A percentile compares a stretch with the other conserved stretches of the same genome.
phyloP scores from a whole-genome alignment of 2,329 filamentous ascomycete species.

The Sclerotiophoma versabilis region DNA sequence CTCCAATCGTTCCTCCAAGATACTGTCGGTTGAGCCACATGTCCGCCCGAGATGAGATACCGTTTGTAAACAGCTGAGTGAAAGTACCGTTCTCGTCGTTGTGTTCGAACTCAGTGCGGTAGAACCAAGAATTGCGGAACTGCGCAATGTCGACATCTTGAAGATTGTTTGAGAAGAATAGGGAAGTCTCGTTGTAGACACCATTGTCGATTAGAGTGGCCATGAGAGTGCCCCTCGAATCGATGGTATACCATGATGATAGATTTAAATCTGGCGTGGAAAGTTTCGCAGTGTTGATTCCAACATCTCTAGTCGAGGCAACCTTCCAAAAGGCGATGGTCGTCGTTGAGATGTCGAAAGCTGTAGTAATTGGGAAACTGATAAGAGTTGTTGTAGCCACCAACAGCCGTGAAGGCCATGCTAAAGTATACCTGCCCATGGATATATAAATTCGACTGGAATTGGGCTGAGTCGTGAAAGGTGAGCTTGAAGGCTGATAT shows the following conservation, averaged over 20 bases:
- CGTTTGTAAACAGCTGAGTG: slow-evolving; percentile 63
- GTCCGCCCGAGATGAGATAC: slow-evolving; percentile 67
- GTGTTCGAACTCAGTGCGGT: slow-evolving; percentile 58
- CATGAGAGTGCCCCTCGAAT: slow-evolving; percentile 63
- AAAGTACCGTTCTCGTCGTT: slow-evolving; percentile 14
- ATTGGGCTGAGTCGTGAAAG: neutral
- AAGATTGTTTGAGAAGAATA: slow-evolving; percentile 65
- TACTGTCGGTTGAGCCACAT: slow-evolving; percentile 65
- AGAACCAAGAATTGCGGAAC: slow-evolving; percentile 66
- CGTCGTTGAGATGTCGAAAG: slow-evolving; percentile 14
- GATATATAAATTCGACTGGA: neutral
- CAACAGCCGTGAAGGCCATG: neutral
- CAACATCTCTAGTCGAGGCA: slow-evolving; percentile 24
- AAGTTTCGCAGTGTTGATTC: slow-evolving; percentile 27
- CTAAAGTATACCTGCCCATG: neutral
- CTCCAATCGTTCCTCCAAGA: slow-evolving; percentile 60
- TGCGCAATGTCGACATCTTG: slow-evolving; percentile 53
- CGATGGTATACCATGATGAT: slow-evolving; percentile 60
- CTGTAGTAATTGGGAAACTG: neutral
- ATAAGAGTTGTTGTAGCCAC: slow-evolving; percentile 3
- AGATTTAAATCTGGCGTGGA: slow-evolving; percentile 48
- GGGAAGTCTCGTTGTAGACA: slow-evolving; percentile 59
- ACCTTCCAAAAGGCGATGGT: slow-evolving; percentile 33
- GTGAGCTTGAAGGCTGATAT: slow-evolving; percentile 5
- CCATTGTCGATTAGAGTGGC: slow-evolving; percentile 62